A percentile compares a stretch with the other conserved stretches of the same genome.
Evolutionary conservation across 1,139 yeast genomes (phyloP).

Genomic region (Yarrowia galli): DNA sequence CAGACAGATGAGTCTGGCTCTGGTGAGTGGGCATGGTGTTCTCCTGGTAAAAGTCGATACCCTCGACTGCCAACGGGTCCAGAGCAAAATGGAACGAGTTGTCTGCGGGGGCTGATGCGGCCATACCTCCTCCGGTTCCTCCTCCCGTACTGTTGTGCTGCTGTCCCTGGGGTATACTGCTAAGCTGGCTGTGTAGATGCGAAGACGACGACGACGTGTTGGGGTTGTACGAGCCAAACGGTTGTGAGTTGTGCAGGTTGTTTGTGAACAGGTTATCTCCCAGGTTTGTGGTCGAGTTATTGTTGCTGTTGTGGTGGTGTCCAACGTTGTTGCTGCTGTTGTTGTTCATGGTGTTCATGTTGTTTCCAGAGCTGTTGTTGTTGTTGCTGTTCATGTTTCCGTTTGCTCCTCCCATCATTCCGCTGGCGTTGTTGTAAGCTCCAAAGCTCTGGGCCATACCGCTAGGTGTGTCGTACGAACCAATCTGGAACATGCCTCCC

Average conservation of each 20-base stretch:
- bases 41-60: constrained; percentile 35
- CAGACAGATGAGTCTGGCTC: constrained; percentile 28
- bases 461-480: constrained; percentile 35
- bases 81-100: constrained; percentile 38
- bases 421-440: constrained; percentile 32
- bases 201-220: constrained; percentile 24
- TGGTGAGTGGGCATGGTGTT: not conserved
- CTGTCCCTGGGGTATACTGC: constrained; percentile 35
- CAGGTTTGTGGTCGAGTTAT: constrained; percentile 7
- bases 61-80: constrained; percentile 40
- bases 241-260: constrained; percentile 24
- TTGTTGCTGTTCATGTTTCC: not conserved
- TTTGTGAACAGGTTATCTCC: not conserved
- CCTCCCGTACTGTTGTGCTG: constrained; percentile 28
- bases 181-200: constrained; percentile 34
- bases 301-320: not conserved
- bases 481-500: constrained; percentile 35
- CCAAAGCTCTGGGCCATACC: constrained; percentile 35
- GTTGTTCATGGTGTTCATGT: not conserved
- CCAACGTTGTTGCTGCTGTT: not conserved
- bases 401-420: constrained; percentile 24
- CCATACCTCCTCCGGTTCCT: constrained; percentile 12
- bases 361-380: not conserved
- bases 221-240: constrained; percentile 33
- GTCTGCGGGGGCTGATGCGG: constrained; percentile 35